phyloP scores from a whole-genome alignment of 164 flowering plant species.

The Berberis vulgaris region DNA sequence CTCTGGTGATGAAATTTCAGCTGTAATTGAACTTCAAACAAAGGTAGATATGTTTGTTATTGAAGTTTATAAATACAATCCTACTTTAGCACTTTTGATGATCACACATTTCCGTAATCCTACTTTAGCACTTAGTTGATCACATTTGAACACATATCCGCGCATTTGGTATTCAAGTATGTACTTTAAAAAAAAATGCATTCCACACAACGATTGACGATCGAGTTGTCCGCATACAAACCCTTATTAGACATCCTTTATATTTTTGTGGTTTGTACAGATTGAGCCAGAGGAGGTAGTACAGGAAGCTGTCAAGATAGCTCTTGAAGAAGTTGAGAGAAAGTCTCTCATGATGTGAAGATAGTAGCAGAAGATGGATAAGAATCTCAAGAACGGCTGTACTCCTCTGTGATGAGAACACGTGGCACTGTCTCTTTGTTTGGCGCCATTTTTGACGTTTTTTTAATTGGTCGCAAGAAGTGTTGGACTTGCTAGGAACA shows the following conservation, averaged over 20 bases:
- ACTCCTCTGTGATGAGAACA: no score
- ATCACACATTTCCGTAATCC: no score
- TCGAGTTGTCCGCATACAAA: neutral
- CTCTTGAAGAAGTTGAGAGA: constrained; percentile 29
- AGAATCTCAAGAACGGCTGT: no score
- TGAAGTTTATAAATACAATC: no score
- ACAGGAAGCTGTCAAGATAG: constrained; percentile 16
- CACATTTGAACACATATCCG: no score
- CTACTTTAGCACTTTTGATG: no score
- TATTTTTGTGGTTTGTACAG: constrained; percentile 1
- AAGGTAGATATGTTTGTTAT: constrained; percentile 7
- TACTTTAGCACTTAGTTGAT: no score
- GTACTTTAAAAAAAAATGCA: neutral
- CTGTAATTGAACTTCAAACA: constrained; percentile 22
- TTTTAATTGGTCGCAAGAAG: no score
- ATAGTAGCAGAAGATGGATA: no score
- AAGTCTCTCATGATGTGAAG: neutral
- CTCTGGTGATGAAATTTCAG: constrained; percentile 18
- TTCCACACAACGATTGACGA: neutral
- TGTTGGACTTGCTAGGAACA: no score
- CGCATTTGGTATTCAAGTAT: neutral
- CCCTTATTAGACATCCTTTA: neutral
- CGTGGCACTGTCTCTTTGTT: no score
- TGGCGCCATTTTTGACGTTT: no score
- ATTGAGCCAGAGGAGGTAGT: constrained; percentile 20